Base-by-base conservation (phyloP, 345 rosid species). In the Syzygium aqueum region DNA sequence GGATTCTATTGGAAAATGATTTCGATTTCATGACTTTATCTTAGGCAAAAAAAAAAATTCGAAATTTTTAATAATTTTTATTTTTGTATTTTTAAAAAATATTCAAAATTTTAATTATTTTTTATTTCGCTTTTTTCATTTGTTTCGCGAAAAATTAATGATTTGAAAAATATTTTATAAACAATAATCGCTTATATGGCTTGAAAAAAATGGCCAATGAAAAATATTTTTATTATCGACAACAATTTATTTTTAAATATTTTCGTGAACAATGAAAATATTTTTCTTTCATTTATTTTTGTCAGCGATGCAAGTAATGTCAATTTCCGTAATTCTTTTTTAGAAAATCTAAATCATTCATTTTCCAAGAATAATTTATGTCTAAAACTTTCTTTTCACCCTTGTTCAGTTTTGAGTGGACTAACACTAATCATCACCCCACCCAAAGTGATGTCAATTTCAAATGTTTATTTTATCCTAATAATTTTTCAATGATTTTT, bases 221-320 rank as follows among this genome's bases (percentile, higher is more conserved):
- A 63, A 14, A 63, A 3, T 25, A 4, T 25, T 57, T 63, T 14
- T 3, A 28, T 63, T 63, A 63, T 15, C 0, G 0, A 63, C 11
- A 63, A 15, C 1, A 63, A 63, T 7, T 14, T 7, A 28, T 14
- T 0, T 63, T 16, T 15, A 63, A 28, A 63, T 14, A 14, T 28
- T 63, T 63, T 61, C 37, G 37, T 33, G 37, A 33, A 2, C 37
- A 33, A 33, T 33, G 37, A 33, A 33, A 33, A 33, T 33, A 33
- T 33, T 33, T 33, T 33, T 33, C 37, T 33, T 33, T 0, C 0
- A 63, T 63, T 28, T 28, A 15, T 28, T 15, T 63, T 63, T 28
- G 3, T 63, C 14, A 63, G 9, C 0, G 5, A 28, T 28, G 7
- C 0, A 63, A 14, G 4, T 63, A 15, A 28, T 63, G 37, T 8